Percentiles rank a stretch among this genome's conserved stretches.
These are phyloP conservation scores for Loxodes magnus DNA, from an alignment of 73 alveolate species.

Conservation along the genomic window DNA sequence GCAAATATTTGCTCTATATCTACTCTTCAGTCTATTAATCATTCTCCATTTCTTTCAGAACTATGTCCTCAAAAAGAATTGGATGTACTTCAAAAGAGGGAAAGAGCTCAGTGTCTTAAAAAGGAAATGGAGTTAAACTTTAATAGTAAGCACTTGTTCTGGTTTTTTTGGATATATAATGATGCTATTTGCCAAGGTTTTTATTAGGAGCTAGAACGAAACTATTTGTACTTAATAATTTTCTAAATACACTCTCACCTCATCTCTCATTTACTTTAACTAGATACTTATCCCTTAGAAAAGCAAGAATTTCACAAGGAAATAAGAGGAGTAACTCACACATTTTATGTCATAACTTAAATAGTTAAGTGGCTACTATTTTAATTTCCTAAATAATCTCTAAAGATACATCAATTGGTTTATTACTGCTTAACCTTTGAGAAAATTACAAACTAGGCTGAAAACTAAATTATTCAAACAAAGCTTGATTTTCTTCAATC, in stretches of 20 bases:
- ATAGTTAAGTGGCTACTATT: too few relatives aligned
- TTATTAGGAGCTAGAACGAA: constrained; percentile 36
- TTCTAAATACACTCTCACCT: constrained; percentile 17
- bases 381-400: too few relatives aligned
- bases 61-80: constrained; percentile 46
- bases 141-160: constrained; percentile 27
- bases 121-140: constrained; percentile 29
- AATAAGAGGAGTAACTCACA: too few relatives aligned
- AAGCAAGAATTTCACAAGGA: background rate
- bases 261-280: constrained; percentile 7
- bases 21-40: constrained; percentile 19
- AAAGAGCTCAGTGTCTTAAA: constrained; percentile 26
- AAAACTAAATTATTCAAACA: too few relatives aligned
- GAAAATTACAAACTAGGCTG: too few relatives aligned
- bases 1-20: constrained; percentile 5
- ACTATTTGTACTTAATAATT: constrained; percentile 22
- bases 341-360: too few relatives aligned
- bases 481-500: too few relatives aligned
- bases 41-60: constrained; percentile 23
- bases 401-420: too few relatives aligned
- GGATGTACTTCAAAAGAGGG: constrained; percentile 35
- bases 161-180: constrained; percentile 21
- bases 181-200: constrained; percentile 32
- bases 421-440: too few relatives aligned
- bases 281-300: background rate